These are phyloP conservation scores for Sporothrix brunneoviolacea DNA, from an alignment of 2,329 filamentous ascomycete genomes.

Conservation along the genomic window DNA sequence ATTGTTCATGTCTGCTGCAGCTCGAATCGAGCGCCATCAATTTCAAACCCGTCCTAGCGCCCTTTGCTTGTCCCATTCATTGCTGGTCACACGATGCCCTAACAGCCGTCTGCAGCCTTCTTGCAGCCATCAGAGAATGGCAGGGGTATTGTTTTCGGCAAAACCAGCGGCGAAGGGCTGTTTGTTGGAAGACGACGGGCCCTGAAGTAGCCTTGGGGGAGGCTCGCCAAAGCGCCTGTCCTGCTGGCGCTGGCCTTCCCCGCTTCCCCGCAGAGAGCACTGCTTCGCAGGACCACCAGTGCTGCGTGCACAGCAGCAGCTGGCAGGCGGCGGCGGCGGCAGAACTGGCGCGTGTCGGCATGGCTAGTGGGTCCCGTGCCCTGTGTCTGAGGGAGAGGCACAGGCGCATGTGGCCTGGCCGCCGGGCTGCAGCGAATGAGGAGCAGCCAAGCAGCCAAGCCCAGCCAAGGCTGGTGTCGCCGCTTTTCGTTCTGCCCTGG, in stretches of 20 bases:
- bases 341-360: background rate
- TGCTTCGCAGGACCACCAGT: too few relatives aligned
- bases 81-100: slow-evolving; percentile 1
- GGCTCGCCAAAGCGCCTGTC: too few relatives aligned
- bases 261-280: too few relatives aligned
- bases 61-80: background rate
- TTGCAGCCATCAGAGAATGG: background rate
- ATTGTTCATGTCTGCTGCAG: too few relatives aligned
- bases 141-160: background rate
- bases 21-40: too few relatives aligned
- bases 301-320: too few relatives aligned
- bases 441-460: background rate
- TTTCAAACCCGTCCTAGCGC: background rate
- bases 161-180: too few relatives aligned
- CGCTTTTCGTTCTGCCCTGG: background rate
- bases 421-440: background rate
- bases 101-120: background rate
- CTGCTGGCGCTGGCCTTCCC: too few relatives aligned
- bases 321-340: background rate
- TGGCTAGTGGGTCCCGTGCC: slow-evolving; percentile 8
- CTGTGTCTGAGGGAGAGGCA: background rate
- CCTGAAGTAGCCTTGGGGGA: too few relatives aligned
- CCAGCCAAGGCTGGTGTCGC: slow-evolving; percentile 3
- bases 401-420: too few relatives aligned
- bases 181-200: too few relatives aligned